These are phyloP conservation scores for Calycina marina DNA, from an alignment of 2,329 filamentous ascomycete species.

Conservation along the genomic window DNA sequence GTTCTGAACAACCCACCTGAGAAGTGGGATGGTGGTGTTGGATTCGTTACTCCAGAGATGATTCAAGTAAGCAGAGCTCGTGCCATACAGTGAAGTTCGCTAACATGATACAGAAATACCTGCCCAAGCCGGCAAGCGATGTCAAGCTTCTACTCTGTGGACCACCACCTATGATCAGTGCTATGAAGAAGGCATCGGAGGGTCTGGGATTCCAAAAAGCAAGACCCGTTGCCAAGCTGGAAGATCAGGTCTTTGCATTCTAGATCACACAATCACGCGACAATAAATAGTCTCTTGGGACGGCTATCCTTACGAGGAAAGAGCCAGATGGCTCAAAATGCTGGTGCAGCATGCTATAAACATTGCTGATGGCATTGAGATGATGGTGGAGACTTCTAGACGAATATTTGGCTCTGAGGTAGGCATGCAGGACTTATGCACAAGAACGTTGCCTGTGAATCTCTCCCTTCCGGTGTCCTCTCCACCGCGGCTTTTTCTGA, in stretches of 20 bases:
- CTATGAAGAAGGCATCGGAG: conserved; percentile 92
- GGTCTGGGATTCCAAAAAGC: conserved; percentile 84
- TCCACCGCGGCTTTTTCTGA: no score
- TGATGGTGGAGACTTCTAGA: no score
- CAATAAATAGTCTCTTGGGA: no score
- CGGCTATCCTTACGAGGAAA: no score
- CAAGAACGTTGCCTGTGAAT: no score
- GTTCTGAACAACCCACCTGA: conserved; percentile 92
- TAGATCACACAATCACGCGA: no score
- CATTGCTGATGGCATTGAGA: no score
- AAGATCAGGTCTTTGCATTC: conserved; percentile 97
- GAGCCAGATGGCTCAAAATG: no score
- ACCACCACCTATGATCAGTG: conserved; percentile 90
- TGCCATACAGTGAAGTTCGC: neutral
- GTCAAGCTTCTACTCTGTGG: conserved; percentile 93
- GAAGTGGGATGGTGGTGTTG: conserved; percentile 82
- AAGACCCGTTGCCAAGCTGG: conserved; percentile 87
- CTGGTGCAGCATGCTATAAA: no score
- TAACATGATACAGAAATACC: conserved; percentile 41
- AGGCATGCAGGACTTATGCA: no score
- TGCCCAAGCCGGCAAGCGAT: conserved; percentile 71
- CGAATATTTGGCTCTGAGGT: no score
- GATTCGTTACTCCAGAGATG: conserved; percentile 92
- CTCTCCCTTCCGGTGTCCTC: no score
- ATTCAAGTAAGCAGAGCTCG: conserved; percentile 50